Percentiles rank a stretch among this genome's conserved stretches.
These are phyloP conservation scores for Backusella psychrophila DNA, from an alignment of 192 early-diverging fungal genomes.

Conservation along the genomic window DNA sequence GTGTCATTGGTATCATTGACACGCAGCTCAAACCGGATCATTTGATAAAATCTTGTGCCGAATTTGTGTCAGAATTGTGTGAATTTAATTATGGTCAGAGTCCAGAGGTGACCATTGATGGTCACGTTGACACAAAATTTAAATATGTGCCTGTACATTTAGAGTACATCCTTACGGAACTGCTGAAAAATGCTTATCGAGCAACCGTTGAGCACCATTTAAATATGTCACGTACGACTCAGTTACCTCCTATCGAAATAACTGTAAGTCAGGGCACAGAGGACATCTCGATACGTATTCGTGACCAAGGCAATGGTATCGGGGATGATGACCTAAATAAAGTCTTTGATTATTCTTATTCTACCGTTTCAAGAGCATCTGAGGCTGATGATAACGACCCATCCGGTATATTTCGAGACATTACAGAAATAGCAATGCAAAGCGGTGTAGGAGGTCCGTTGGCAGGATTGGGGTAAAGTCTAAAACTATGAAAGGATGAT, in stretches of 20 bases:
- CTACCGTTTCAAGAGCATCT: conserved; percentile 74
- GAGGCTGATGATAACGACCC: conserved; percentile 40
- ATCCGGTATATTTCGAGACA: conserved; percentile 66
- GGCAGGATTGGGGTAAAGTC: conserved; percentile 62
- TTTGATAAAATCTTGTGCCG: conserved; percentile 64
- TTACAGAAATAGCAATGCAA: conserved; percentile 80
- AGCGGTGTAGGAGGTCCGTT: conserved; percentile 91
- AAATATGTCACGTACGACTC: conserved; percentile 32
- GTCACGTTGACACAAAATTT: conserved; percentile 62
- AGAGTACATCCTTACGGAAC: conserved; percentile 90
- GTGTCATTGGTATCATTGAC: conserved; percentile 86
- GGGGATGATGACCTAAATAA: conserved; percentile 66
- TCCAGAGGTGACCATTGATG: conserved; percentile 69
- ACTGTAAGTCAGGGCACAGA: conserved; percentile 76
- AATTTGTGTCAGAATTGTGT: conserved; percentile 82
- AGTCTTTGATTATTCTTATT: conserved; percentile 93
- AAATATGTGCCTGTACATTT: conserved; percentile 90
- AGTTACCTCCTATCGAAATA: conserved; percentile 79
- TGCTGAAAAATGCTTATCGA: conserved; percentile 86
- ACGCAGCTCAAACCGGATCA: conserved; percentile 64
- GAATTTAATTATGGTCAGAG: conserved; percentile 87
- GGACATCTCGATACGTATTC: conserved; percentile 80
- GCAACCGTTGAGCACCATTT: conserved; percentile 78
- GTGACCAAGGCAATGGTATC: conserved; percentile 93
- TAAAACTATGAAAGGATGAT: background rate